phyloP scores from a whole-genome alignment of 306 rosid genomes.

The Datisca glomerata region DNA sequence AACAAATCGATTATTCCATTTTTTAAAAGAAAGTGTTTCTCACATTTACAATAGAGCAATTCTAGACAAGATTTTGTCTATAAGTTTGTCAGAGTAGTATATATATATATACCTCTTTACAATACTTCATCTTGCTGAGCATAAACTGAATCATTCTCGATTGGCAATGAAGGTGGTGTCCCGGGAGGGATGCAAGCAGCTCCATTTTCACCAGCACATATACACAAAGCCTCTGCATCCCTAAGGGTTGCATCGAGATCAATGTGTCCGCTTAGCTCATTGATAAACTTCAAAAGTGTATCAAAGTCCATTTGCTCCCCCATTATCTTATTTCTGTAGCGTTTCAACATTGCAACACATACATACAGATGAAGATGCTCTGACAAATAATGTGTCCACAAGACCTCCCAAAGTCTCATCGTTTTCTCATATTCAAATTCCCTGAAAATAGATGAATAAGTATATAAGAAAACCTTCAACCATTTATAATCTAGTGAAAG shows the following conservation, averaged over 20 bases:
- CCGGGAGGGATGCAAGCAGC: slow-evolving; percentile 94
- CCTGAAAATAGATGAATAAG: slow-evolving; percentile 30
- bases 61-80: no score
- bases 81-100: no score
- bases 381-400: slow-evolving; percentile 80
- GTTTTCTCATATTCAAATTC: slow-evolving; percentile 71
- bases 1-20: no score
- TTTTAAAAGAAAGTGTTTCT: no score
- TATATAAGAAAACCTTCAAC: no score
- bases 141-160: slow-evolving; percentile 50
- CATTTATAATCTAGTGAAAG: no score
- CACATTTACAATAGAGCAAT: no score
- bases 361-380: slow-evolving; percentile 93
- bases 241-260: slow-evolving; percentile 66
- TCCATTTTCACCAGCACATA: slow-evolving; percentile 89
- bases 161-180: slow-evolving; percentile 89
- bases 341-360: slow-evolving; percentile 84
- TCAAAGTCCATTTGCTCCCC: slow-evolving; percentile 97
- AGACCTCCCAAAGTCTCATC: slow-evolving; percentile 87
- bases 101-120: no score
- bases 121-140: slow-evolving; percentile 64
- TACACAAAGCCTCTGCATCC: slow-evolving; percentile 87
- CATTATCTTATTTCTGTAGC: slow-evolving; percentile 62
- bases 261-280: slow-evolving; percentile 80
- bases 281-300: slow-evolving; percentile 85